A percentile compares a stretch with the other conserved stretches of the same genome.
These are phyloP conservation scores for Boletus mariae DNA, from an alignment of 1,284 basidiomycete species.

Conservation along the genomic window DNA sequence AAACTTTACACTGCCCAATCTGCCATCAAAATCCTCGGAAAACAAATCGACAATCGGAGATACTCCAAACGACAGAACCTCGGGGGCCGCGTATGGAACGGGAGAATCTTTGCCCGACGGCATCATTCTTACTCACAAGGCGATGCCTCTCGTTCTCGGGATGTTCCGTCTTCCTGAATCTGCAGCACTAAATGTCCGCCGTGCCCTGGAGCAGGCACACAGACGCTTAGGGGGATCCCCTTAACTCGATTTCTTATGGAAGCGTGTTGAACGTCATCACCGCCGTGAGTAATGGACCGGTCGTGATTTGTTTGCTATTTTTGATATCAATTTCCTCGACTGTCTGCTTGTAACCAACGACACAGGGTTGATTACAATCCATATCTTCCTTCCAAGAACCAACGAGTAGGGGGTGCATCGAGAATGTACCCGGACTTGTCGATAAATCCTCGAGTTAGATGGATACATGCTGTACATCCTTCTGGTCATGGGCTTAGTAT, in stretches of 20 bases:
- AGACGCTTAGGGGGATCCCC: constrained; percentile 20
- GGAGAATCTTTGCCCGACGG: constrained; percentile 10
- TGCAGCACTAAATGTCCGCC: constrained; percentile 51
- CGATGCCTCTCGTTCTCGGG: constrained; percentile 48
- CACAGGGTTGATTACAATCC: not conserved
- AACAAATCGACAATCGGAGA: constrained; percentile 6
- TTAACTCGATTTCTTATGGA: not conserved
- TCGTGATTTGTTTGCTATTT: not conserved
- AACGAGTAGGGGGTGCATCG: not conserved
- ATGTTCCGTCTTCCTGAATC: constrained; percentile 45
- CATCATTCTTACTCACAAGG: constrained; percentile 50
- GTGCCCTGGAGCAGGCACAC: constrained; percentile 60
- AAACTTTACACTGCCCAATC: not conserved
- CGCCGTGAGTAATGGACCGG: constrained; percentile 11
- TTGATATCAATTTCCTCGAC: not conserved
- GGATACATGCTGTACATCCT: not conserved
- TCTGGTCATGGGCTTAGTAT: too few relatives aligned
- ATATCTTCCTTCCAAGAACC: not conserved
- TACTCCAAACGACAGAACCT: not conserved
- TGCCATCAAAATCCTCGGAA: constrained; percentile 19
- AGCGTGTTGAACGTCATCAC: not conserved
- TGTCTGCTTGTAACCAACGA: not conserved
- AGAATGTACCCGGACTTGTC: not conserved
- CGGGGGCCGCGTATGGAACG: constrained; percentile 2
- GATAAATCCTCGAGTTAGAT: not conserved